Base-by-base conservation (phyloP, 78 protist species). In the Pigoraptor vietnamica region DNA sequence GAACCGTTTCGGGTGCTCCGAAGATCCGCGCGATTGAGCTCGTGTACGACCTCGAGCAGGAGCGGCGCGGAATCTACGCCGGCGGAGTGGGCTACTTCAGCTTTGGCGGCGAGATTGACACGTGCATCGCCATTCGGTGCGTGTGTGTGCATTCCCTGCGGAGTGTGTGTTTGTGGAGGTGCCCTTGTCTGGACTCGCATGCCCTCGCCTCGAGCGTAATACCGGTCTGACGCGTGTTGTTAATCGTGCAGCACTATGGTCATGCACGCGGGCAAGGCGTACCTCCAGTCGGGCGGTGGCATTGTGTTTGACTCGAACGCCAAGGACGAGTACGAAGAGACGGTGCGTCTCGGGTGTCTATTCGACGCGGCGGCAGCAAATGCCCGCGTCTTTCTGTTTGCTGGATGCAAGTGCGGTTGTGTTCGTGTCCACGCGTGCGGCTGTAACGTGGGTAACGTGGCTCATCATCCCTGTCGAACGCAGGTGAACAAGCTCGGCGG, bases 41-140 rank as follows among this genome's bases (percentile, higher is more conserved):
- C 38, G 87, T 93, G 36, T 24, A 35, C 10, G 89, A 84, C 33
- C 34, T 24, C 21, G 95, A 93, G 83, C 21, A 82, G 39, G 79
- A 88, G 88, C 36, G 81, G 33, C 40, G 95, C 9, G 90, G 89
- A 2, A 56, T 93, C 29, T 93, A 93, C 33, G 95, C 95, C 23
- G 95, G 94, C 0, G 81, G 67, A 1, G 93, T 87, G 33, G 93
- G 90, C 40, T 92, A 55, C 86, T 92, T 87, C 40, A 56, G 87
- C 37, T 92, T 37, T 9, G 89, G 55, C 67, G 94, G 94, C 1
- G 87, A 92, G 19, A 83, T 92, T 34, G 96, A 94, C 91, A 94
- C 96, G 82, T 94, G 96, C 87, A 94, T 94, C 25, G 96, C 96
- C 24, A 35, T 94, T n/a, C 89, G 96, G 14, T 91, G 93, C 14